These are phyloP conservation scores for Heliamphora pulchella DNA, from an alignment of 179 eudicot species.

Conservation along the genomic window DNA sequence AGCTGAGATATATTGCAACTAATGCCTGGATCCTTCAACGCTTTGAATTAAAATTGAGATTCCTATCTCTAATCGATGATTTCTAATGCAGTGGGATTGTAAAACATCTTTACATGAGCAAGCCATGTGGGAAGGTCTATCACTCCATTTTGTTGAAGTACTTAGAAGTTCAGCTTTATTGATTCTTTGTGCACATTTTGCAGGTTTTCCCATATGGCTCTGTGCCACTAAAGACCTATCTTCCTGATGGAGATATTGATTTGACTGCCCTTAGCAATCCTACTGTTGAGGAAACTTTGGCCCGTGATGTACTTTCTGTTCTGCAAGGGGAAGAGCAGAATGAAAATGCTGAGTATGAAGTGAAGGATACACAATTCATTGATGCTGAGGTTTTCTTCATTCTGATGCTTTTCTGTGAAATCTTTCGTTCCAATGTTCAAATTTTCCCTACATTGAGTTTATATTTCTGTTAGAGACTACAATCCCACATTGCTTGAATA, in stretches of 20 bases:
- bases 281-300: conserved; percentile 31
- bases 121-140: background rate
- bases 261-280: conserved; percentile 39
- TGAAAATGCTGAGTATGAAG: conserved; percentile 30
- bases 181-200: conserved; percentile 7
- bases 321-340: conserved; percentile 29
- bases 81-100: background rate
- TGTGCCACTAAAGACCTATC: conserved; percentile 52
- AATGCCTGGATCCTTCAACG: background rate
- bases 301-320: conserved; percentile 29
- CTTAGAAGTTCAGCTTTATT: conserved; percentile 1
- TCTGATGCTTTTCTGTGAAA: conserved; percentile 3
- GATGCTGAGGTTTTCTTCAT: conserved; percentile 33
- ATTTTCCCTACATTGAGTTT: background rate
- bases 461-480: background rate
- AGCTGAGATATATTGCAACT: conserved; percentile 2
- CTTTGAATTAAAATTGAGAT: background rate
- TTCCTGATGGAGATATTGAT: conserved; percentile 67
- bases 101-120: background rate
- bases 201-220: conserved; percentile 53
- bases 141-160: background rate
- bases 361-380: conserved; percentile 33
- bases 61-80: background rate
- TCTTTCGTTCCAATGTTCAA: background rate
- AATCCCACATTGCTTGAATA: too few relatives aligned